A percentile compares a stretch with the other conserved stretches of the same genome.
Conservation (phyloP, 2,329 filamentous ascomycete species). For the Penicillium aurantiogriseum region DNA sequence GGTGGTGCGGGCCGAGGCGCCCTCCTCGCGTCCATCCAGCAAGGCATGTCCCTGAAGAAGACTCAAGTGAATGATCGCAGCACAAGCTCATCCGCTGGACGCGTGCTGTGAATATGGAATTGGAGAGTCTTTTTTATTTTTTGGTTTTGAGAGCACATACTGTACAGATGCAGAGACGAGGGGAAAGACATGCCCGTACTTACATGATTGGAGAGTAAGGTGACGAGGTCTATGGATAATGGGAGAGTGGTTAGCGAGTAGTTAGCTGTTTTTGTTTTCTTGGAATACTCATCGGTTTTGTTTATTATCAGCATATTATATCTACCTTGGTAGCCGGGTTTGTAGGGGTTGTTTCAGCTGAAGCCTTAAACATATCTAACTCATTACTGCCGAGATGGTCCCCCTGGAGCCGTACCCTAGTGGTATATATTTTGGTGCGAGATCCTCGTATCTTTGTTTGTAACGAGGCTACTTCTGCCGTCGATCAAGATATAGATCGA, state of each 20-base stretch:
- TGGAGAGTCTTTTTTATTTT: not conserved
- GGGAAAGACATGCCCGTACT: not conserved
- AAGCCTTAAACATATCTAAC: too few species aligned
- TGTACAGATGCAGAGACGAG: conserved; percentile 19
- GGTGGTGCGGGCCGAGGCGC: conserved; percentile 55
- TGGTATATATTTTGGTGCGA: not conserved
- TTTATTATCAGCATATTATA: not conserved
- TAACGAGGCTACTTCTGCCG: not conserved
- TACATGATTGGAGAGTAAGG: not conserved
- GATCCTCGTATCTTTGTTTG: not conserved
- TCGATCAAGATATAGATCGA: not conserved
- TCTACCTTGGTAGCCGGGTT: too few species aligned
- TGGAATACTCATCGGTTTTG: conserved; percentile 13
- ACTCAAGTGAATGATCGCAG: conserved; percentile 88
- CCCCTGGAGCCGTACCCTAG: too few species aligned
- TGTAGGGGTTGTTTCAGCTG: too few species aligned
- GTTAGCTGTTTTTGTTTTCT: conserved; percentile 11
- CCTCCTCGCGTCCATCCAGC: conserved; percentile 78
- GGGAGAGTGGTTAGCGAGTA: not conserved
- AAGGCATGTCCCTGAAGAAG: conserved; percentile 78
- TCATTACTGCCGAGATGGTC: too few species aligned
- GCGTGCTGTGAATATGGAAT: conserved; percentile 54
- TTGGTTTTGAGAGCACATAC: conserved; percentile 14
- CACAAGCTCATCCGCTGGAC: conserved; percentile 67
- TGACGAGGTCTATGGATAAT: conserved; percentile 8